These are phyloP conservation scores for Venustampulla echinocandica DNA, from an alignment of 495 filamentous ascomycete species.

Conservation along the genomic window DNA sequence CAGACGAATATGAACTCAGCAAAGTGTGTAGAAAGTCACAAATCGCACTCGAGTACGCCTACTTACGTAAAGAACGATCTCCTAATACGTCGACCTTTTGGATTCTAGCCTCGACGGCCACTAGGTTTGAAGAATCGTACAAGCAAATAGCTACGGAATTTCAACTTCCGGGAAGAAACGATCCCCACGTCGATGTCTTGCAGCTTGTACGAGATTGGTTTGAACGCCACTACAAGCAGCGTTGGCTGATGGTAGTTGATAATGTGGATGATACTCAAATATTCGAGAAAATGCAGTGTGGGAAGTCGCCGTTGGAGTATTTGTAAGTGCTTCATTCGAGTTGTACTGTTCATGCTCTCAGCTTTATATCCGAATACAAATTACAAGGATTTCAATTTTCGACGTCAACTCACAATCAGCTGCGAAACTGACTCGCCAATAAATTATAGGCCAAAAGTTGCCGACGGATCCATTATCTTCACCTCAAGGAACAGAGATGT, in stretches of 20 bases:
- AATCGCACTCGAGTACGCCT: slow-evolving; percentile 40
- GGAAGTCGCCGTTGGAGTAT: not conserved
- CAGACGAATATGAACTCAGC: not conserved
- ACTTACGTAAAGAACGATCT: slow-evolving; percentile 24
- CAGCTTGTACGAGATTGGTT: slow-evolving; percentile 34
- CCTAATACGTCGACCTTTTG: slow-evolving; percentile 30
- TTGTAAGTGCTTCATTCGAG: not conserved
- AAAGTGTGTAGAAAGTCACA: slow-evolving; percentile 33
- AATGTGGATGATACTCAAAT: slow-evolving; percentile 40
- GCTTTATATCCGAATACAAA: not conserved
- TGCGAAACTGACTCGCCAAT: slow-evolving; percentile 5
- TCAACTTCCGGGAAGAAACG: slow-evolving; percentile 17
- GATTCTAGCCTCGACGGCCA: slow-evolving; percentile 26
- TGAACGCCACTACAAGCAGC: slow-evolving; percentile 23
- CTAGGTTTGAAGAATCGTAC: slow-evolving; percentile 31
- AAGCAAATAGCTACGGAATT: slow-evolving; percentile 26
- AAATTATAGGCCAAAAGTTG: slow-evolving; percentile 22
- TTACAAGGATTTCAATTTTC: not conserved
- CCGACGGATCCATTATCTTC: slow-evolving; percentile 25
- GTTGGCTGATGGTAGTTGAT: slow-evolving; percentile 44
- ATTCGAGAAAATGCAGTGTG: slow-evolving; percentile 31
- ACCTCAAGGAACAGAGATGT: slow-evolving; percentile 26
- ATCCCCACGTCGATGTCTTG: slow-evolving; percentile 15
- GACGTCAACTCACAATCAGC: not conserved
- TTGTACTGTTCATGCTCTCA: too few species aligned